A percentile compares a stretch with the other conserved stretches of the same genome.
Conservation (phyloP, 169 alveolate species). For the Eimeria falciformis region DNA sequence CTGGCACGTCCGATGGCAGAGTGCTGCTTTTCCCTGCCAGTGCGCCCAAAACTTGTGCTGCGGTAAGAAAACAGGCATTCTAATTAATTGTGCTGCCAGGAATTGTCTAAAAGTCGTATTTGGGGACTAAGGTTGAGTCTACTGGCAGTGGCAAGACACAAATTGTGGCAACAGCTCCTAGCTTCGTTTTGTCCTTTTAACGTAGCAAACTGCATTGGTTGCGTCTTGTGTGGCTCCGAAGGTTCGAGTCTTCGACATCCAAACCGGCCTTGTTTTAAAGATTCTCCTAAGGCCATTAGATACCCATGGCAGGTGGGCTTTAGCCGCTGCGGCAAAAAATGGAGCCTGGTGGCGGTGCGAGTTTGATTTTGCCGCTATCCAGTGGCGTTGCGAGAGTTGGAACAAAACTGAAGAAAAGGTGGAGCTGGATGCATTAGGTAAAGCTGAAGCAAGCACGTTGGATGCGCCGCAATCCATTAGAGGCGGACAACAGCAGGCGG, state of each 20-base stretch:
- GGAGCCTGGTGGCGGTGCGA: slow-evolving; percentile 71
- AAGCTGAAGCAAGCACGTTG: slow-evolving; percentile 15
- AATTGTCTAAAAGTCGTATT: too few relatives aligned
- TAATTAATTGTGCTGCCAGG: too few relatives aligned
- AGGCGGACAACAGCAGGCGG: slow-evolving; percentile 25
- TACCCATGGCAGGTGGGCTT: slow-evolving; percentile 12
- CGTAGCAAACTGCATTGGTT: too few relatives aligned
- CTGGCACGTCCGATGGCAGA: slow-evolving; percentile 68
- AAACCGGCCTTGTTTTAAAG: slow-evolving; percentile 23
- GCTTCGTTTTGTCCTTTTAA: too few relatives aligned
- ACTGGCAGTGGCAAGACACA: too few relatives aligned
- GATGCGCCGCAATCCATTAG: slow-evolving; percentile 26
- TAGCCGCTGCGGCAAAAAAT: slow-evolving; percentile 56
- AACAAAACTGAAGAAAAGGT: not conserved
- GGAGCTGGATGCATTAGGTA: not conserved
- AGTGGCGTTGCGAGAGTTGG: slow-evolving; percentile 12
- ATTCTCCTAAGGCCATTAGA: slow-evolving; percentile 1
- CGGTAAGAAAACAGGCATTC: not conserved
- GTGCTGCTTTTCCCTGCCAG: slow-evolving; percentile 49
- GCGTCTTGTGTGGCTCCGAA: not conserved
- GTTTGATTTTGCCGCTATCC: slow-evolving; percentile 21
- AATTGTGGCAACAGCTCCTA: not conserved
- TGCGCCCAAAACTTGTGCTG: slow-evolving; percentile 55
- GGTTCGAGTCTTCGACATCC: slow-evolving; percentile 57
- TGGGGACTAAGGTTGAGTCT: too few relatives aligned